Evolutionary conservation across 441 rosid genomes (phyloP), one percentile per base, ranked within the genome.

Genomic region (Euphorbia corollata): DNA sequence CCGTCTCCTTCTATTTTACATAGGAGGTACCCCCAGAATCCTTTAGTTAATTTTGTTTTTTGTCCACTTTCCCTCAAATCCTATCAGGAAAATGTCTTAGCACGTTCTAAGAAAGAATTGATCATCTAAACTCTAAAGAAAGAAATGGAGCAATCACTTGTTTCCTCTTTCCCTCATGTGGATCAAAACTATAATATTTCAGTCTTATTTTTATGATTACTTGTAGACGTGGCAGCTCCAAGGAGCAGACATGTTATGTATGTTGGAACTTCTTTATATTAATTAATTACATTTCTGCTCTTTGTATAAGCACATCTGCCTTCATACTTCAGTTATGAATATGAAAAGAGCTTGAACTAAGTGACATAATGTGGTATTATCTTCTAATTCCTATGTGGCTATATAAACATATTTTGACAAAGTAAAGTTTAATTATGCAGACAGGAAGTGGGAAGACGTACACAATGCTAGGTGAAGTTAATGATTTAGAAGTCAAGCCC

Each of bases 381-480:
- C 59, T 38, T 61, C 20, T 39, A 23, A 58, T 16, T 50, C 47
- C 5, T 0, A 39, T 63, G 30, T 1, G 27, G 12, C 3, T 58
- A 66, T 61, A n/a, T 32, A 62, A 38, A 10, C 36, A 48, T 59
- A 54, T 34, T 56, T 65, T 78, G 45, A 71, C 39, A 58, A 63
- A 34, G 56, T n/a, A 43, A 11, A 32, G 65, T 78, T 80, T 77
- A 34, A 36, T 71, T 23, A 34, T 81, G 80, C 87, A 95, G 97
- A 95, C 98, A 63, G 97, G 97, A 73, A 92, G 99, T 71, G 99
- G 99, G 32, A 95, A 95, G 88, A 90, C 97, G 18, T 79, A 85
- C 74, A 90, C 99, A 67, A 92, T 92, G 98, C 96, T 92, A 4
- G 98, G 98, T 61, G 91, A 86, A 72, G 87, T 92, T 41, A 87